A percentile compares a stretch with the other conserved stretches of the same genome.
phyloP scores from a whole-genome alignment of 202 grass and related monocot species.

The Zoysia matrella region DNA sequence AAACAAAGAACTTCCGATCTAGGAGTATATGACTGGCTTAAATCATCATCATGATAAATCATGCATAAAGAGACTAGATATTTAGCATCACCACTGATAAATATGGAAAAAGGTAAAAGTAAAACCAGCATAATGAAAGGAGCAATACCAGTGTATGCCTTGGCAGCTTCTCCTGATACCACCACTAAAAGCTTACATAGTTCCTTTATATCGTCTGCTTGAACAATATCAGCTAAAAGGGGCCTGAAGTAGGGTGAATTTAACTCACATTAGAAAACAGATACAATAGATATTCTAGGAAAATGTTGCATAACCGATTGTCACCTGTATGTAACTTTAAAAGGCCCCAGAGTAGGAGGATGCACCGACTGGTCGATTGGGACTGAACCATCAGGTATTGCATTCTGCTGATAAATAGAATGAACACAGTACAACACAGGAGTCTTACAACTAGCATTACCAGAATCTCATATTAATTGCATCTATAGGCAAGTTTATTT shows the following conservation, averaged over 20 bases:
- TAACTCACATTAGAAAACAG: conserved; percentile 47
- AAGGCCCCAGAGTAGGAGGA: too few relatives aligned
- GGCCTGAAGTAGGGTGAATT: conserved; percentile 64
- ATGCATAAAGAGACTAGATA: conserved; percentile 24
- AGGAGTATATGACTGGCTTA: conserved; percentile 7
- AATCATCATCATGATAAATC: conserved; percentile 32
- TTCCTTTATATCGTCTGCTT: conserved; percentile 75
- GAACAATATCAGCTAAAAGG: conserved; percentile 92
- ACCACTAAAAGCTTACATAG: conserved; percentile 88
- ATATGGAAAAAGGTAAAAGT: background rate
- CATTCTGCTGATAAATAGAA: background rate
- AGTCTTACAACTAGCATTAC: background rate
- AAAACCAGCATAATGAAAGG: conserved; percentile 23
- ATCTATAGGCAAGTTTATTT: conserved; percentile 17
- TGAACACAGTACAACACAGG: conserved; percentile 30
- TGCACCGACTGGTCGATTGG: too few relatives aligned
- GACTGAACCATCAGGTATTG: too few relatives aligned
- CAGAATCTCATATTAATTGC: conserved; percentile 26
- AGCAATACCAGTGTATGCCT: conserved; percentile 70
- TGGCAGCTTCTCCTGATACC: conserved; percentile 64
- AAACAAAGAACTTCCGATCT: conserved; percentile 31
- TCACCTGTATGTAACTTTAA: conserved; percentile 93
- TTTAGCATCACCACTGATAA: conserved; percentile 21
- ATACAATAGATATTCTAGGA: conserved; percentile 27
- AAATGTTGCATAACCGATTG: conserved; percentile 27